Percentiles rank a stretch among this genome's conserved stretches.
Conservation (phyloP, 768 basidiomycete species). For the Trametes punicea region DNA sequence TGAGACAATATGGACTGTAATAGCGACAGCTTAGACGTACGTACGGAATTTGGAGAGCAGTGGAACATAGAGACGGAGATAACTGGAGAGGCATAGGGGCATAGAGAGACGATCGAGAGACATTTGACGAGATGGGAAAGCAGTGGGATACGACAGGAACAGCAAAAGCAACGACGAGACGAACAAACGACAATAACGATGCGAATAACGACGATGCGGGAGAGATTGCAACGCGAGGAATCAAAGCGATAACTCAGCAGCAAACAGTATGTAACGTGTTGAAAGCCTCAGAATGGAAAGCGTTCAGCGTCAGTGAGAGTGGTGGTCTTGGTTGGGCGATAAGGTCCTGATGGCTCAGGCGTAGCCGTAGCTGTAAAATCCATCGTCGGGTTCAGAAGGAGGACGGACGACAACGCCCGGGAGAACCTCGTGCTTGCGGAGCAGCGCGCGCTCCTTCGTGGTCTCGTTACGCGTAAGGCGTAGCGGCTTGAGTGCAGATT, state of each 20-base stretch:
- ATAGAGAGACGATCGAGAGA: conserved; percentile 9
- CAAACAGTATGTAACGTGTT: conserved; percentile 13
- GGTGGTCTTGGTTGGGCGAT: not conserved
- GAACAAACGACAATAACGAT: conserved; percentile 11
- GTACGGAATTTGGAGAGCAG: conserved; percentile 8
- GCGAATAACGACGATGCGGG: not conserved
- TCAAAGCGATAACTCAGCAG: conserved; percentile 20
- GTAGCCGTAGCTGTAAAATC: conserved; percentile 43
- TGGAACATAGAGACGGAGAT: conserved; percentile 13
- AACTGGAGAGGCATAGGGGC: conserved; percentile 16
- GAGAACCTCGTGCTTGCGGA: conserved; percentile 53
- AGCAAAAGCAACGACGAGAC: not conserved
- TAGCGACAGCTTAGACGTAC: conserved; percentile 15
- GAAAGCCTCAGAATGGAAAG: conserved; percentile 14
- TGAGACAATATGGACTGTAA: conserved; percentile 5
- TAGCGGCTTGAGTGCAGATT: conserved; percentile 55
- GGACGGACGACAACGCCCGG: conserved; percentile 62
- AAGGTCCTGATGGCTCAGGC: conserved; percentile 21
- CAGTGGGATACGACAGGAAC: conserved; percentile 3
- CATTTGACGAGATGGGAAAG: conserved; percentile 7
- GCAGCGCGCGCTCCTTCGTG: conserved; percentile 53
- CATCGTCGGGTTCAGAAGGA: conserved; percentile 49
- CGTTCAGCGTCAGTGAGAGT: conserved; percentile 5
- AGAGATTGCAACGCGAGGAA: conserved; percentile 2
- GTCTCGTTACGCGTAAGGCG: conserved; percentile 62